Conservation (phyloP, 768 basidiomycete species). For the Tephrocybe sp. region DNA sequence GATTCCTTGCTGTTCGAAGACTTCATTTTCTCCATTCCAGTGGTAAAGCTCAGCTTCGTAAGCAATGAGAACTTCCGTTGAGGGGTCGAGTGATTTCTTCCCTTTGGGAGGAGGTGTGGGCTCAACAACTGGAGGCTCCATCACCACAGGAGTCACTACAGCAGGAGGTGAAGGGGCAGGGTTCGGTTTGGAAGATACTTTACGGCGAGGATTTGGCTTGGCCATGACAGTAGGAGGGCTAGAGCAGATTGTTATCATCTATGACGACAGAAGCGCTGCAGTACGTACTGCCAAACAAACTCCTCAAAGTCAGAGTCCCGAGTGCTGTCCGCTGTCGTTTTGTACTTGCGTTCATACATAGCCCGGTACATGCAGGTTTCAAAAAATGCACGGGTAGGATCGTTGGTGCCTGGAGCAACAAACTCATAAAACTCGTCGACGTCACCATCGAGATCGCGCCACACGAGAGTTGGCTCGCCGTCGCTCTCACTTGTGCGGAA, state of each 20-base stretch:
- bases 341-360: slow-evolving; percentile 95
- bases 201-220: slow-evolving; percentile 31
- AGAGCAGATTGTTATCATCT: background rate
- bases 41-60: slow-evolving; percentile 58
- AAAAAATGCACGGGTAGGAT: slow-evolving; percentile 84
- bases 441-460: slow-evolving; percentile 91
- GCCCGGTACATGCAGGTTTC: slow-evolving; percentile 94
- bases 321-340: slow-evolving; percentile 64
- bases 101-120: background rate
- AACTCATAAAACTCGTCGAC: slow-evolving; percentile 95
- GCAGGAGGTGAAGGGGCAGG: slow-evolving; percentile 14
- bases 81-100: slow-evolving; percentile 19
- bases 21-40: slow-evolving; percentile 54
- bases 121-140: slow-evolving; percentile 4
- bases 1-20: slow-evolving; percentile 54
- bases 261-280: background rate
- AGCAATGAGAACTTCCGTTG: slow-evolving; percentile 31
- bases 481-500: slow-evolving; percentile 77
- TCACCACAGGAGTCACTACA: slow-evolving; percentile 2
- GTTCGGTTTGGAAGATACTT: slow-evolving; percentile 25
- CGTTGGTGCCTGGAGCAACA: slow-evolving; percentile 75
- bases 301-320: slow-evolving; percentile 69
- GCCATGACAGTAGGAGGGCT: slow-evolving; percentile 37
- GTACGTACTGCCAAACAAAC: slow-evolving; percentile 83
- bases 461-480: slow-evolving; percentile 80